phyloP scores from a whole-genome alignment of 345 rosid species.

The Gossypium mustelinum region DNA sequence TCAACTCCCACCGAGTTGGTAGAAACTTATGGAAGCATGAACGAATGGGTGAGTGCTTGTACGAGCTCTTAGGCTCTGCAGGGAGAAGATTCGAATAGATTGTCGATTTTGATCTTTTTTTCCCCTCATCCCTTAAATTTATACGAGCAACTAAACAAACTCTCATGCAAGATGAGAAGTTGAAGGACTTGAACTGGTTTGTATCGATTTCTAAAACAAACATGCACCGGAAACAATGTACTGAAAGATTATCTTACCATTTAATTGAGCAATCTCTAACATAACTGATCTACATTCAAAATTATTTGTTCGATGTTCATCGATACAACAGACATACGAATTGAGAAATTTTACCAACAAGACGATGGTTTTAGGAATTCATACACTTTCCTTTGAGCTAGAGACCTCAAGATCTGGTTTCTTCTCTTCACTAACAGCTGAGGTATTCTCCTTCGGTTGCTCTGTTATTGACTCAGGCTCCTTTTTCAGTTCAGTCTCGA shows the following conservation, averaged over 20 bases:
- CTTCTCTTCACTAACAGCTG: constrained; percentile 40
- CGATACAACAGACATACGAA: neutral
- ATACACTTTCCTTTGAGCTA: constrained; percentile 67
- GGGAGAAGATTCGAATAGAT: neutral
- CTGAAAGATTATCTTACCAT: neutral
- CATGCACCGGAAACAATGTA: neutral
- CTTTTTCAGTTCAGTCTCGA: constrained; percentile 89
- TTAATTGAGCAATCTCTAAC: neutral
- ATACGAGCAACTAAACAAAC: neutral
- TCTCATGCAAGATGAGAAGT: neutral
- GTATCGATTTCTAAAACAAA: neutral
- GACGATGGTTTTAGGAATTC: constrained; percentile 29
- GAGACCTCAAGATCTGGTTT: constrained; percentile 44
- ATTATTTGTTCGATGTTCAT: constrained; percentile 20
- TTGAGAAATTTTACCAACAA: constrained; percentile 11
- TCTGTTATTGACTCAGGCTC: constrained; percentile 53
- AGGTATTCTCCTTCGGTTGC: constrained; percentile 33
- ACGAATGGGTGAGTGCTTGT: too few species aligned
- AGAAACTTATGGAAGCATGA: too few species aligned
- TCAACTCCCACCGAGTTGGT: too few species aligned
- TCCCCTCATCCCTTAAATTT: neutral
- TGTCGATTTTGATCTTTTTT: neutral
- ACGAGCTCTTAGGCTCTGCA: too few species aligned
- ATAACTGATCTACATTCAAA: constrained; percentile 17
- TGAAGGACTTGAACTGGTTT: neutral